These are phyloP conservation scores for Mortierella sp. DNA, from an alignment of 371 early-diverging fungal species.

Conservation along the genomic window DNA sequence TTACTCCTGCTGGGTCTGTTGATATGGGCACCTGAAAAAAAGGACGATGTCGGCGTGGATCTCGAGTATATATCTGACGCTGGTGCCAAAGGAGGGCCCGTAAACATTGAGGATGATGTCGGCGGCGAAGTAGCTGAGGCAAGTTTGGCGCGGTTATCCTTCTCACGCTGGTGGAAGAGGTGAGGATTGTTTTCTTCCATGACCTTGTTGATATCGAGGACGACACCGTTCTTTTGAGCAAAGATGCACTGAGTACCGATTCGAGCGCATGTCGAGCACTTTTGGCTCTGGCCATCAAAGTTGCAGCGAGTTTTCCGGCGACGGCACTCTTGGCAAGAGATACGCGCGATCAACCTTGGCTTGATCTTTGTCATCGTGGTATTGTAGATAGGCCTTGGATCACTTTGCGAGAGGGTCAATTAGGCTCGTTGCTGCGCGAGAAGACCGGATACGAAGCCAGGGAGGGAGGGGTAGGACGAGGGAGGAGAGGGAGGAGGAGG, in stretches of 20 bases:
- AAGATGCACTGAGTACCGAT: conserved; percentile 51
- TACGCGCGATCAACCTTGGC: conserved; percentile 52
- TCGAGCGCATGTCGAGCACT: conserved; percentile 50
- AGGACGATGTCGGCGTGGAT: conserved; percentile 33
- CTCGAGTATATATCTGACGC: conserved; percentile 22
- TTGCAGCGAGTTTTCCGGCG: conserved; percentile 53
- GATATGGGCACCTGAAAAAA: conserved; percentile 4
- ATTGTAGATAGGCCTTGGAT: neutral
- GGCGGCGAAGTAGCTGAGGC: conserved; percentile 5
- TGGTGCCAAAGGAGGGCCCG: conserved; percentile 5
- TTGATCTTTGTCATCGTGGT: conserved; percentile 50
- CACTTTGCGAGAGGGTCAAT: neutral
- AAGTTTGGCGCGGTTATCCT: conserved; percentile 25
- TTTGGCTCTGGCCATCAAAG: conserved; percentile 51
- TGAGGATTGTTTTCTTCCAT: conserved; percentile 55
- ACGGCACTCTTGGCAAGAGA: conserved; percentile 54
- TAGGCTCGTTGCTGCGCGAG: too few species aligned
- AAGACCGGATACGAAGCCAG: too few species aligned
- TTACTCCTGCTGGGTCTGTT: conserved; percentile 34
- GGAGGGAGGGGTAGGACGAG: too few species aligned
- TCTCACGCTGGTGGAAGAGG: conserved; percentile 34
- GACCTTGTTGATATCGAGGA: conserved; percentile 54
- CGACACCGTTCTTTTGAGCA: conserved; percentile 50
- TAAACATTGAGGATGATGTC: neutral
- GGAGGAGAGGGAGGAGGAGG: too few species aligned